A percentile compares a stretch with the other conserved stretches of the same genome.
Conservation (phyloP, 768 basidiomycete species). For the Tylopilus subfusipes region DNA sequence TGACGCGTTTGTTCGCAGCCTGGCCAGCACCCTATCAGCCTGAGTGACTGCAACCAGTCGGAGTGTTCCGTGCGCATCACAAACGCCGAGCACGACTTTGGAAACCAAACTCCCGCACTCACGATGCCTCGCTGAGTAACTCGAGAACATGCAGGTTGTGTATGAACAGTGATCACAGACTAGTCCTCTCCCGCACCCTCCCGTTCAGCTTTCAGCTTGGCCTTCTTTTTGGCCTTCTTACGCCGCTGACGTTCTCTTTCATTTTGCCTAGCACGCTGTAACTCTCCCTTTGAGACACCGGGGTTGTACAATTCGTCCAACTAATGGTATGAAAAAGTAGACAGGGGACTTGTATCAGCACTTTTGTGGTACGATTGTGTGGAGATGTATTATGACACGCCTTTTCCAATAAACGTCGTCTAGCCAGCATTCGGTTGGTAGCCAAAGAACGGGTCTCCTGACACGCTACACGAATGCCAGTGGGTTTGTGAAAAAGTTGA, state of each 20-base stretch:
- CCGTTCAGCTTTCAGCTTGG: constrained; percentile 28
- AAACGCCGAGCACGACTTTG: background rate
- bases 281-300: constrained; percentile 67
- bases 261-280: constrained; percentile 66
- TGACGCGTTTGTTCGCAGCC: too few species aligned
- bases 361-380: constrained; percentile 2
- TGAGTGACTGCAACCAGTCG: constrained; percentile 7
- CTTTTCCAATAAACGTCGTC: constrained; percentile 73
- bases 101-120: background rate
- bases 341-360: constrained; percentile 18
- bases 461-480: constrained; percentile 80
- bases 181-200: constrained; percentile 15
- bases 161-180: background rate
- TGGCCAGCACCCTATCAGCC: background rate
- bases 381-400: constrained; percentile 42
- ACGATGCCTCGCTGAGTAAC: background rate
- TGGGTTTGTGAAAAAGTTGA: constrained; percentile 84
- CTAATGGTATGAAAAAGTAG: constrained; percentile 35
- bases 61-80: constrained; percentile 19
- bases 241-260: constrained; percentile 71
- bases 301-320: constrained; percentile 71
- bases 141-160: background rate
- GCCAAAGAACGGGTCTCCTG: constrained; percentile 85
- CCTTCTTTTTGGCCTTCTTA: constrained; percentile 79
- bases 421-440: constrained; percentile 74